A percentile compares a stretch with the other conserved stretches of the same genome.
These are phyloP conservation scores for Cytospora piceicola DNA, from an alignment of 2,329 filamentous ascomycete species.

Conservation along the genomic window DNA sequence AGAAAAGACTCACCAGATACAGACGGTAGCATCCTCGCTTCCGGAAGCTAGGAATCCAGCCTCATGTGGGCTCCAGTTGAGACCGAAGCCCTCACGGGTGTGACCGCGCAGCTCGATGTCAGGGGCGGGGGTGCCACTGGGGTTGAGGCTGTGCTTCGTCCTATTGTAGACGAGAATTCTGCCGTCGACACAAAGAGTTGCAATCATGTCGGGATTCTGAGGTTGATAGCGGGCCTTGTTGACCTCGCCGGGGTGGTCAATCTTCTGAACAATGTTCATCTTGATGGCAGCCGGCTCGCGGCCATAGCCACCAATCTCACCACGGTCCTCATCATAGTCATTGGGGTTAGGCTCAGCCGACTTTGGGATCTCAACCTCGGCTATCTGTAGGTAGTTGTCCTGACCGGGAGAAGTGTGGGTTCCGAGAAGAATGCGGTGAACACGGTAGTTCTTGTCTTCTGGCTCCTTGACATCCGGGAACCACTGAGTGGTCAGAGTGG, in stretches of 20 bases:
- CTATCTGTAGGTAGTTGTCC: slow-evolving; percentile 92
- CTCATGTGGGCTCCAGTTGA: slow-evolving; percentile 88
- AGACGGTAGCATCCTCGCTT: slow-evolving; percentile 89
- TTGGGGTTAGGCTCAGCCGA: slow-evolving; percentile 71
- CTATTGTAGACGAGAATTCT: slow-evolving; percentile 93
- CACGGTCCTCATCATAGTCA: slow-evolving; percentile 89
- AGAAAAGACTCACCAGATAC: slow-evolving; percentile 72
- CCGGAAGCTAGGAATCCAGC: slow-evolving; percentile 85
- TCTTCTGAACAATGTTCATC: slow-evolving; percentile 92
- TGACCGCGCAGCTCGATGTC: slow-evolving; percentile 88
- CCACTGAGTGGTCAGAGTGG: slow-evolving; percentile 97
- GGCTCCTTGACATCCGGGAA: slow-evolving; percentile 91
- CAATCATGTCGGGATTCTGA: slow-evolving; percentile 95
- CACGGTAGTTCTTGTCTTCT: slow-evolving; percentile 82
- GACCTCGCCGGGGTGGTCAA: slow-evolving; percentile 94
- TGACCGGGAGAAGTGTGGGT: slow-evolving; percentile 89
- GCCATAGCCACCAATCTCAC: slow-evolving; percentile 92
- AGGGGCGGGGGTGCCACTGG: slow-evolving; percentile 74
- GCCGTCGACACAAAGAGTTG: slow-evolving; percentile 86
- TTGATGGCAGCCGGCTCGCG: slow-evolving; percentile 76
- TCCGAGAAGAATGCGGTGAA: slow-evolving; percentile 88
- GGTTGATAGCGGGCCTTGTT: slow-evolving; percentile 99
- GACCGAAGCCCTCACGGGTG: slow-evolving; percentile 84
- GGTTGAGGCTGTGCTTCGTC: slow-evolving; percentile 80
- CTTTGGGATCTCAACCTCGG: slow-evolving; percentile 90